A percentile compares a stretch with the other conserved stretches of the same genome.
phyloP scores from a whole-genome alignment of 2,329 filamentous ascomycete species.

The Pleurostoma richardsiae region DNA sequence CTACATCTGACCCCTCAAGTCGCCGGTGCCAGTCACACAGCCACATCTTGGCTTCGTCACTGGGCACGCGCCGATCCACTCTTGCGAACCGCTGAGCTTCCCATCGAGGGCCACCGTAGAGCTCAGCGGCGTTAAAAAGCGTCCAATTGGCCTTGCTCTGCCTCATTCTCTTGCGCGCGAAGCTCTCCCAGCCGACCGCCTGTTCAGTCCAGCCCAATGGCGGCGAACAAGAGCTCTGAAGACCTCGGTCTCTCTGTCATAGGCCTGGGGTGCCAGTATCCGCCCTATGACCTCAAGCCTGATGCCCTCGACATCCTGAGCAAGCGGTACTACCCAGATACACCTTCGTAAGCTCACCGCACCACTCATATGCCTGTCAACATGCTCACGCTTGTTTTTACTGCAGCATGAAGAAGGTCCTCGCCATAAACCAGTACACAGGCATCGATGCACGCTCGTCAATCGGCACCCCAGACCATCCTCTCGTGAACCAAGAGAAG shows the following conservation, averaged over 20 bases:
- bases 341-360: conserved; percentile 46
- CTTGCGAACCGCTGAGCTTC: too few relatives aligned
- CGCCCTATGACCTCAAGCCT: conserved; percentile 46
- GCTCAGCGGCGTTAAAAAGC: background rate
- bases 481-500: conserved; percentile 50
- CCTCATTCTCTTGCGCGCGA: background rate
- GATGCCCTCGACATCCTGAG: conserved; percentile 46
- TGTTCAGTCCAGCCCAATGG: conserved; percentile 27
- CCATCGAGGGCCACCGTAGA: too few relatives aligned
- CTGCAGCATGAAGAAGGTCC: conserved; percentile 55
- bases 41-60: too few relatives aligned
- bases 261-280: conserved; percentile 56
- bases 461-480: conserved; percentile 56
- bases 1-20: too few relatives aligned
- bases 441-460: conserved; percentile 60
- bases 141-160: background rate
- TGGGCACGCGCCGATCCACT: too few relatives aligned
- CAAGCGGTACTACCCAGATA: conserved; percentile 53
- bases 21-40: too few relatives aligned
- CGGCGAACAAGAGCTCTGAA: conserved; percentile 32
- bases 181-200: background rate
- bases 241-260: conserved; percentile 56
- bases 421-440: conserved; percentile 59
- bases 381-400: background rate
- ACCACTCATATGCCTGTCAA: background rate